These are phyloP conservation scores for Stereocaulon alpinum DNA, from an alignment of 495 filamentous ascomycete species.

Conservation along the genomic window DNA sequence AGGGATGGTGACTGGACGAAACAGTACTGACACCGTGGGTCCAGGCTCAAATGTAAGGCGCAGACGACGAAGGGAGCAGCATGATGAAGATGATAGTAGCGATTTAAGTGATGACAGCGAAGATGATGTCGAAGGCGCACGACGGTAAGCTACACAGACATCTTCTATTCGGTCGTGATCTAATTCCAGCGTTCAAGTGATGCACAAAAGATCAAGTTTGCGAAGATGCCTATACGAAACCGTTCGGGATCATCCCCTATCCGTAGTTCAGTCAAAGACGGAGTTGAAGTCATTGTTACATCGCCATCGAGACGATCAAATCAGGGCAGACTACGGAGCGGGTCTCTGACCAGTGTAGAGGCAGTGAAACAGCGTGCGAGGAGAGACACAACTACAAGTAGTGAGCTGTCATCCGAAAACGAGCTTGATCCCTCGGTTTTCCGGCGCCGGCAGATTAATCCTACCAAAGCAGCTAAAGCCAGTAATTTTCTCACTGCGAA, in stretches of 20 bases:
- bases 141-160: conserved; percentile 27
- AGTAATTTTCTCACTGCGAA: conserved; percentile 49
- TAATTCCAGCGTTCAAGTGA: conserved; percentile 30
- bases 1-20: conserved; percentile 67
- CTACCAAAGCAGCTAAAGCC: conserved; percentile 37
- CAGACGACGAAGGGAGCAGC: conserved; percentile 52
- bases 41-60: conserved; percentile 45
- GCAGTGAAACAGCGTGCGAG: conserved; percentile 63
- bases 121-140: conserved; percentile 58
- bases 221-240: conserved; percentile 83
- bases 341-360: conserved; percentile 67
- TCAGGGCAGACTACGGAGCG: conserved; percentile 46
- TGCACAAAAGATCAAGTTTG: conserved; percentile 81
- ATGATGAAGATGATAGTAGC: conserved; percentile 94
- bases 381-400: conserved; percentile 81
- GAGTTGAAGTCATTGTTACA: conserved; percentile 46
- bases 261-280: conserved; percentile 43
- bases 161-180: conserved; percentile 17
- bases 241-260: conserved; percentile 83
- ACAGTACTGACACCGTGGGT: conserved; percentile 62
- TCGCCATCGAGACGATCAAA: conserved; percentile 42
- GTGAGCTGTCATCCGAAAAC: conserved; percentile 85
- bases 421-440: conserved; percentile 63
- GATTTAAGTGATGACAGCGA: conserved; percentile 95
- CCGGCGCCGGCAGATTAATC: conserved; percentile 50